Percentiles rank a stretch among this genome's conserved stretches.
Conservation (phyloP, 306 rosid species). For the Lagenaria siceraria region DNA sequence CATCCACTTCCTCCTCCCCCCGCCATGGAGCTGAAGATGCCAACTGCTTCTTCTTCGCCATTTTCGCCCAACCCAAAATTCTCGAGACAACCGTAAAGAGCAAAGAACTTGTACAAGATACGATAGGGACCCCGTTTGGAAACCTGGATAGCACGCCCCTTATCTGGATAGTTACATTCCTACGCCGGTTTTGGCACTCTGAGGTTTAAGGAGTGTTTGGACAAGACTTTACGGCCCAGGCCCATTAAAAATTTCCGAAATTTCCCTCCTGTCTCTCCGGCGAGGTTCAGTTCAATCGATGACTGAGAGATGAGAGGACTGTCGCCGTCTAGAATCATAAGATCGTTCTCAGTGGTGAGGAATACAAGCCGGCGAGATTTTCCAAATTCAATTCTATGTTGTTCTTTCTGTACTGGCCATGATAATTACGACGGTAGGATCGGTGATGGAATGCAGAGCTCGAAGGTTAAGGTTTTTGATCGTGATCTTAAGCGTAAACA, state of each 20-base stretch:
- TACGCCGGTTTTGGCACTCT: not conserved
- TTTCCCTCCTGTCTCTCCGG: not conserved
- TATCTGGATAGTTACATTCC: not conserved
- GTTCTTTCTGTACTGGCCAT: slow-evolving; percentile 25
- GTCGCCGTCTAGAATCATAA: not conserved
- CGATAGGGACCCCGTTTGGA: not conserved
- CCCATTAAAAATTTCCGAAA: not conserved
- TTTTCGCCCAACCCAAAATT: not conserved
- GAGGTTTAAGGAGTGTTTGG: not conserved
- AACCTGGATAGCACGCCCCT: not conserved
- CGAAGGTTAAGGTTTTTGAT: slow-evolving; percentile 57
- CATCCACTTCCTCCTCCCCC: slow-evolving; percentile 43
- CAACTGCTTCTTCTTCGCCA: slow-evolving; percentile 53
- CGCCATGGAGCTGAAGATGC: slow-evolving; percentile 96
- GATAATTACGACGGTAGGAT: not conserved
- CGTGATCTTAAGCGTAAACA: slow-evolving; percentile 66
- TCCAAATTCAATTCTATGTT: slow-evolving; percentile 1
- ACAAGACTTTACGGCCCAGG: not conserved
- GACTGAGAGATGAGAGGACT: slow-evolving; percentile 1
- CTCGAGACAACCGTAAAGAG: no score
- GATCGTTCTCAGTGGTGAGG: slow-evolving; percentile 9
- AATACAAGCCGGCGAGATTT: not conserved
- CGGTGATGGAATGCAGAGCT: slow-evolving; percentile 20
- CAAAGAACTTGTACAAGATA: not conserved
- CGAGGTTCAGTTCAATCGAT: not conserved